These are phyloP conservation scores for Dictyostelium purpureum DNA, from an alignment of 78 protist genomes.

Conservation along the genomic window DNA sequence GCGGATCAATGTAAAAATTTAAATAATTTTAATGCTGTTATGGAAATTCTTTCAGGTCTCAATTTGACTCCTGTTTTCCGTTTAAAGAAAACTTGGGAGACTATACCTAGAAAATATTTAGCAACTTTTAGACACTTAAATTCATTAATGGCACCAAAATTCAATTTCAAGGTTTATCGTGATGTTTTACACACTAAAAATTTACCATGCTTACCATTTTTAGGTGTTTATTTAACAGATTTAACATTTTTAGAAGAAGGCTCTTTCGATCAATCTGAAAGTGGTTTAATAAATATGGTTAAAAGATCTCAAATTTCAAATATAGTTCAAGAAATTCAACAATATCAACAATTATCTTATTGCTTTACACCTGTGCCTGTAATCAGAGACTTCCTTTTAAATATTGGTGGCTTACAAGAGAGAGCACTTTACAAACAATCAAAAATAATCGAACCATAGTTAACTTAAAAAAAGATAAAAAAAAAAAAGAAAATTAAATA, in stretches of 20 bases:
- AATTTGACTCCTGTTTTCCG: constrained; percentile 60
- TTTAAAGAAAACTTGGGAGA: constrained; percentile 74
- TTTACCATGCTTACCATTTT: constrained; percentile 60
- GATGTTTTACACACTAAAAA: constrained; percentile 61
- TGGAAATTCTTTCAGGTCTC: constrained; percentile 73
- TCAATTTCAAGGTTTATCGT: constrained; percentile 57
- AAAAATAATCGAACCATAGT: constrained; percentile 48
- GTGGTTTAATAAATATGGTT: constrained; percentile 67
- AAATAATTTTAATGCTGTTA: constrained; percentile 62
- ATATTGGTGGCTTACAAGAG: constrained; percentile 44
- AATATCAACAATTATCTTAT: constrained; percentile 65
- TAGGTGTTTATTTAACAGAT: constrained; percentile 80
- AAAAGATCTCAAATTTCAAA: constrained; percentile 39
- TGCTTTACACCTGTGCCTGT: constrained; percentile 30
- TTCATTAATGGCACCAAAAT: constrained; percentile 49
- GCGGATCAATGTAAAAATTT: constrained; percentile 54
- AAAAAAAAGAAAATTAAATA: no score
- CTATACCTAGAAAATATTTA: constrained; percentile 40
- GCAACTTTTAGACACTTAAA: constrained; percentile 49
- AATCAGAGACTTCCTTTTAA: constrained; percentile 32
- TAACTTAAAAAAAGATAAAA: no score
- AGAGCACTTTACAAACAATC: constrained; percentile 66
- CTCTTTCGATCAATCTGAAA: constrained; percentile 48
- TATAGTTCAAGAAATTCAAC: constrained; percentile 72
- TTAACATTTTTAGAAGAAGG: constrained; percentile 83